phyloP scores from a whole-genome alignment of 345 rosid species.

The Ricinus communis region DNA sequence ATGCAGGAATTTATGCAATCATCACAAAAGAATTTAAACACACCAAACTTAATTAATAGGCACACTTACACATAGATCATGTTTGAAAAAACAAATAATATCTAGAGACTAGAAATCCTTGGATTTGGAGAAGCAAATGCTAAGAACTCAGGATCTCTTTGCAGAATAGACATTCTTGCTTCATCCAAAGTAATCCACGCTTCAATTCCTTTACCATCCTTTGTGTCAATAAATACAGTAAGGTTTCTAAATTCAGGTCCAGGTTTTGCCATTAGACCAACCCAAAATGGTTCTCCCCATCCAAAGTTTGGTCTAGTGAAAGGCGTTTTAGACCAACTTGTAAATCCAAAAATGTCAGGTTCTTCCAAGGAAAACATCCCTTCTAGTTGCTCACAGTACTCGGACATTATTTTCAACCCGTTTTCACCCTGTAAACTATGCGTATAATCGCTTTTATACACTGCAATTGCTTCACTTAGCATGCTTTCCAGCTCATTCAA shows the following conservation, averaged over 20 bases:
- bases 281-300: slow-evolving; percentile 27
- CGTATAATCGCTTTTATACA: slow-evolving; percentile 16
- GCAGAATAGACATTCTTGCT: slow-evolving; percentile 7
- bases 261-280: slow-evolving; percentile 14
- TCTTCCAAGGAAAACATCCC: slow-evolving; percentile 6
- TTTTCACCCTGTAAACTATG: slow-evolving; percentile 16
- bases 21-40: too few relatives aligned
- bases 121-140: slow-evolving; percentile 29
- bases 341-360: slow-evolving; percentile 23
- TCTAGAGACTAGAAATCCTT: slow-evolving; percentile 16
- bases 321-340: slow-evolving; percentile 13
- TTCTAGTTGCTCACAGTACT: slow-evolving; percentile 5
- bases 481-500: background rate
- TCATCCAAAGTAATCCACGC: slow-evolving; percentile 29
- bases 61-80: too few relatives aligned
- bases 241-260: slow-evolving; percentile 21
- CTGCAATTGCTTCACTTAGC: slow-evolving; percentile 14
- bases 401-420: slow-evolving; percentile 18
- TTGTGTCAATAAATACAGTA: slow-evolving; percentile 11
- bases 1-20: too few relatives aligned
- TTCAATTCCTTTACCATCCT: slow-evolving; percentile 22
- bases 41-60: too few relatives aligned
- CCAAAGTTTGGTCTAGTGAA: slow-evolving; percentile 17
- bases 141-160: slow-evolving; percentile 21
- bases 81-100: too few relatives aligned